A percentile compares a stretch with the other conserved stretches of the same genome.
Evolutionary conservation across 305 asterid genomes (phyloP).

Genomic region (Solanum hybrid): DNA sequence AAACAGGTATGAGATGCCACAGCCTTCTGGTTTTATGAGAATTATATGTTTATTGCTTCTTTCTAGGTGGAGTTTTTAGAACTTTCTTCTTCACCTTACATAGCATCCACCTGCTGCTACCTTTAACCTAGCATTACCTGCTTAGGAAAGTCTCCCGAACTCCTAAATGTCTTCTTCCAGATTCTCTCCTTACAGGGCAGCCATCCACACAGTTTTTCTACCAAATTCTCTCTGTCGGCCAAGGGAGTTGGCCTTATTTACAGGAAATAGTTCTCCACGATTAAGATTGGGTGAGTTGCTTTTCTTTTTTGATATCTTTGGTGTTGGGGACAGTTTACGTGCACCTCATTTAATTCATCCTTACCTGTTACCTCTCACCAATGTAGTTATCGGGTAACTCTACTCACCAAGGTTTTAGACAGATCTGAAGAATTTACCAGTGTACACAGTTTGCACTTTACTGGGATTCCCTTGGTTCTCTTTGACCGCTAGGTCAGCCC

Average conservation of each 20-base stretch:
- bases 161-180: background rate
- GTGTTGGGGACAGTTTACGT: background rate
- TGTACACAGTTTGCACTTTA: background rate
- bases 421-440: background rate
- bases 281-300: background rate
- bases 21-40: background rate
- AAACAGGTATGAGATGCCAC: slow-evolving; percentile 43
- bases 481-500: background rate
- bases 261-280: background rate
- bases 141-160: background rate
- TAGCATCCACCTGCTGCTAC: background rate
- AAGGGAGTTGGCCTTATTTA: background rate
- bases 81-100: background rate
- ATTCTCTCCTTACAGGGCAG: background rate
- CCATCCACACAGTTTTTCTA: background rate
- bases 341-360: background rate
- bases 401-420: background rate
- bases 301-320: background rate
- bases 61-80: background rate
- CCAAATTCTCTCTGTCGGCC: background rate
- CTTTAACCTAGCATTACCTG: background rate
- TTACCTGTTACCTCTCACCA: background rate
- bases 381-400: background rate
- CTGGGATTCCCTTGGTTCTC: background rate
- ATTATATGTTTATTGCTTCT: background rate